Conservation (phyloP, 2,329 filamentous ascomycete species). For the Aspergillus brasiliensis region DNA sequence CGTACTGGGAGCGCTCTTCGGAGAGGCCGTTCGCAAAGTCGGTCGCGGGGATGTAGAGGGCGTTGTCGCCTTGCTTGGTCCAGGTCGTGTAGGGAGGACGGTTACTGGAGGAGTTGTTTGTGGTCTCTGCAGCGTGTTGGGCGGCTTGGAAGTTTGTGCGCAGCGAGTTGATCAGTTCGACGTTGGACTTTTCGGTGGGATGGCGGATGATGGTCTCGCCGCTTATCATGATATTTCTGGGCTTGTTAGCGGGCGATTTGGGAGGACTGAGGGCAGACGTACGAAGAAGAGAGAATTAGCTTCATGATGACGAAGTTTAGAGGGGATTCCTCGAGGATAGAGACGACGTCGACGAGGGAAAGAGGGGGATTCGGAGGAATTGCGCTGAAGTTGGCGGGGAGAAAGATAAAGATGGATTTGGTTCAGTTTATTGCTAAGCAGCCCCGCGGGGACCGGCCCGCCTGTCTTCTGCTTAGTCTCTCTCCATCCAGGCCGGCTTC, state of each 20-base stretch:
- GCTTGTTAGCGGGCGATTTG: conserved; percentile 7
- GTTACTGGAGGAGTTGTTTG: conserved; percentile 13
- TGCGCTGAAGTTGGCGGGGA: conserved; percentile 6
- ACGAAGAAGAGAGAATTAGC: conserved; percentile 85
- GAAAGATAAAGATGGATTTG: neutral
- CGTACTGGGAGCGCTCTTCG: conserved; percentile 83
- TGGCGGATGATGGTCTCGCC: conserved; percentile 83
- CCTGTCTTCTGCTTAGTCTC: neutral
- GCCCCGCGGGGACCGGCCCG: conserved; percentile 25
- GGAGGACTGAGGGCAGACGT: conserved; percentile 40
- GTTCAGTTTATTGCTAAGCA: conserved; percentile 29
- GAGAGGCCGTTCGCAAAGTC: conserved; percentile 71
- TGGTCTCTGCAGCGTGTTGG: conserved; percentile 56
- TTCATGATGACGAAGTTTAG: conserved; percentile 61
- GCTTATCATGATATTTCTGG: conserved; percentile 79
- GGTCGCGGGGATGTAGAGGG: conserved; percentile 76
- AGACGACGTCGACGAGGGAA: neutral
- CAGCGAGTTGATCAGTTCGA: conserved; percentile 86
- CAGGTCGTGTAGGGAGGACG: conserved; percentile 51
- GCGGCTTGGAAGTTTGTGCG: conserved; percentile 78
- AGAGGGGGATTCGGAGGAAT: neutral
- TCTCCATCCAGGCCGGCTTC: neutral
- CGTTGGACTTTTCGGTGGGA: conserved; percentile 80
- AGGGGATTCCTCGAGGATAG: neutral
- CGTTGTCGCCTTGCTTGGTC: conserved; percentile 65